Evolutionary conservation across 345 rosid genomes (phyloP), one percentile per base, ranked within the genome.

Genomic region (Gossypium herbaceum): DNA sequence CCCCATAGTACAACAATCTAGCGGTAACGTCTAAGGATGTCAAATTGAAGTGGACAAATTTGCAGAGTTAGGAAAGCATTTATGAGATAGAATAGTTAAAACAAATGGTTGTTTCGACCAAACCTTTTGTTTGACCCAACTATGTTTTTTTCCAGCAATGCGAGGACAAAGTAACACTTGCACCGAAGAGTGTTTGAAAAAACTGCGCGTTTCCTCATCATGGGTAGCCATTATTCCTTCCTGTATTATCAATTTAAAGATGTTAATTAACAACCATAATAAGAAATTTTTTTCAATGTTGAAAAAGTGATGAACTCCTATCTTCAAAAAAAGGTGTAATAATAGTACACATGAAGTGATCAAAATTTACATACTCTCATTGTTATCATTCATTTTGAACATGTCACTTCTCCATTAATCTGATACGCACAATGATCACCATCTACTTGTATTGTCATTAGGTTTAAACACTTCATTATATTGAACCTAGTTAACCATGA

Each of bases 211-310:
- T 86, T 94, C 98, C 85, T 94, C 98, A 73, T 94, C 98, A 81
- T 94, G 98, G n/a, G 98, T 94, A 67, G 73, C 85, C 98, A 94
- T 94, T 59, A 90, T 74, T 45, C 98, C 98, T 86, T 92, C 98
- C 98, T 94, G 88, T 83, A 84, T 74, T 60, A 51, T 62, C 39
- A 77, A 79, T 64, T 56, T 15, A 17, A 65, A 50, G 20, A 68
- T 44, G n/a, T 34, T 56, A 62, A 15, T 25, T 48, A 50, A 52
- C 52, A 57, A 51, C 17, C 60, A 27, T 29, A 29, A 52, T 52
- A 52, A 69, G 60, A 25, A 52, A 70, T 17, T 60, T 16, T 70
- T 27, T 51, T n/a, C 11, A 27, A 51, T 17, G 9, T 29, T 9
- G 4, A n/a, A 50, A 69, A 69, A 25, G 58, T 27, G 22, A 69